These are phyloP conservation scores for Porogramme epimiltina DNA, from an alignment of 1,284 basidiomycete genomes.

Conservation along the genomic window DNA sequence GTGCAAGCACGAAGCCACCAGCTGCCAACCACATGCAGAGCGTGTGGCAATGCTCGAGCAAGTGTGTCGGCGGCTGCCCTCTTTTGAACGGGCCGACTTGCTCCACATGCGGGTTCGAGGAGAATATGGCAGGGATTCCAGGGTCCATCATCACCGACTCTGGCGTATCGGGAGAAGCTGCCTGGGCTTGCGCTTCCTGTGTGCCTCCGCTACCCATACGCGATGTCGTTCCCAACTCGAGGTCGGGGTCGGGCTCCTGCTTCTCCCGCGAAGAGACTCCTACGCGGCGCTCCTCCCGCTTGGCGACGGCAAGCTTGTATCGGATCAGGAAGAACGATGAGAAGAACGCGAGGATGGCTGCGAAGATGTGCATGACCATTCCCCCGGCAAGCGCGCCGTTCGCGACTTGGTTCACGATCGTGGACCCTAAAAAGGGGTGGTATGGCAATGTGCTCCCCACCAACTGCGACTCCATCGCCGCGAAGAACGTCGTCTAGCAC, in stretches of 20 bases:
- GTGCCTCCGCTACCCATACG: no score
- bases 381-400: conserved; percentile 51
- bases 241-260: conserved; percentile 21
- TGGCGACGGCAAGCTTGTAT: conserved; percentile 53
- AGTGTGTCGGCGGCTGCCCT: conserved; percentile 36
- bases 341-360: conserved; percentile 60
- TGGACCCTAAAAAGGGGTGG: conserved; percentile 1
- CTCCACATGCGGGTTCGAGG: conserved; percentile 41
- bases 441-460: conserved; percentile 41
- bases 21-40: conserved; percentile 48
- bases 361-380: conserved; percentile 52
- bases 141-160: background rate
- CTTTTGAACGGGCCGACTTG: conserved; percentile 39
- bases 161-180: no score
- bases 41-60: conserved; percentile 48
- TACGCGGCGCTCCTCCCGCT: conserved; percentile 27
- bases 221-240: conserved; percentile 6
- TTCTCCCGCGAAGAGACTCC: no score
- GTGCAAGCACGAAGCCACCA: conserved; percentile 48
- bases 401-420: conserved; percentile 33
- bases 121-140: conserved; percentile 20
- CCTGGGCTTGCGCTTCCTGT: no score
- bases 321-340: conserved; percentile 55
- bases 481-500: conserved; percentile 59
- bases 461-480: conserved; percentile 54